Evolutionary conservation across 2,329 filamentous ascomycete genomes (phyloP).

Genomic region (Periconia digitata): DNA sequence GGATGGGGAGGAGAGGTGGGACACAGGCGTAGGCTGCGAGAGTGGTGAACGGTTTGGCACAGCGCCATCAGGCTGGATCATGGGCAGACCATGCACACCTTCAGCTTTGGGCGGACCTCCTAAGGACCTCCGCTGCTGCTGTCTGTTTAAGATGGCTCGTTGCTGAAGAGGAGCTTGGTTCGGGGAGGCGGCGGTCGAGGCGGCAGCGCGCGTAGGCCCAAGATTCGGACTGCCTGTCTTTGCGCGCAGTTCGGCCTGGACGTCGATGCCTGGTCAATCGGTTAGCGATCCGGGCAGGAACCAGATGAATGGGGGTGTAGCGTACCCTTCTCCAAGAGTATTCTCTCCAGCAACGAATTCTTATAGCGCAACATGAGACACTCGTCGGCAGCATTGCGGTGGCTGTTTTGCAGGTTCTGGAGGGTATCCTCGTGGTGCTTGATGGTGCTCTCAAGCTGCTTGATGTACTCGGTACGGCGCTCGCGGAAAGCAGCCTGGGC

Average conservation of each 20-base stretch:
- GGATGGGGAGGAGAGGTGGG: conserved; percentile 70
- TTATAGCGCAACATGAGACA: conserved; percentile 98
- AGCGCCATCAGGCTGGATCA: conserved; percentile 43
- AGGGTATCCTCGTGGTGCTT: conserved; percentile 95
- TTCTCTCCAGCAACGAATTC: conserved; percentile 92
- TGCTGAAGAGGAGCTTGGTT: conserved; percentile 70
- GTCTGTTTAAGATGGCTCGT: conserved; percentile 77
- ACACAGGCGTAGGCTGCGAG: conserved; percentile 79
- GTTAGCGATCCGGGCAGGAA: conserved; percentile 15
- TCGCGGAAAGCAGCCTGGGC: conserved; percentile 97
- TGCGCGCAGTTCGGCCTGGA: conserved; percentile 89
- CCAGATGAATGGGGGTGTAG: conserved; percentile 5
- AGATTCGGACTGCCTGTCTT: conserved; percentile 88
- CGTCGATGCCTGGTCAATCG: conserved; percentile 75
- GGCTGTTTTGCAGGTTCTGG: conserved; percentile 88
- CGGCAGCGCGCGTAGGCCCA: conserved; percentile 59
- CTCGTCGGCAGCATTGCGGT: conserved; percentile 92
- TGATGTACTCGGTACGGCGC: conserved; percentile 97
- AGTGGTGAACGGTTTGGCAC: conserved; percentile 65
- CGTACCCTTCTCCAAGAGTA: conserved; percentile 91
- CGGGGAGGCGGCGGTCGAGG: conserved; percentile 58
- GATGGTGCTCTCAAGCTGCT: conserved; percentile 96
- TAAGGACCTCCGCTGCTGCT: conserved; percentile 70
- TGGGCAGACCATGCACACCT: conserved; percentile 44
- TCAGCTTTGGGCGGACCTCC: conserved; percentile 76